Evolutionary conservation across 2,329 filamentous ascomycete genomes (phyloP).

Genomic region (Lecanicillium sp.): DNA sequence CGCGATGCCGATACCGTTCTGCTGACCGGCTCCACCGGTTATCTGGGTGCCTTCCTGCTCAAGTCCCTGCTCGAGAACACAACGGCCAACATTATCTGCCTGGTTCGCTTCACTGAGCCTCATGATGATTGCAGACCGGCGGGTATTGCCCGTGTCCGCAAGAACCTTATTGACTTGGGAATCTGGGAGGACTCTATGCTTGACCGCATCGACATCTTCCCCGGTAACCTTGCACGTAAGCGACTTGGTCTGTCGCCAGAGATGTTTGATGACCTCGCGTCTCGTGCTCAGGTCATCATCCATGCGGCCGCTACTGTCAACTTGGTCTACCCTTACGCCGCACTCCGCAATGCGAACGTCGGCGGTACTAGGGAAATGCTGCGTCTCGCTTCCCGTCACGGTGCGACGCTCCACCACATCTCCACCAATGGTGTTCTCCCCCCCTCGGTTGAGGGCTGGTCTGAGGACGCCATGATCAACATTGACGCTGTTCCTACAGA

Average conservation of each 20-base stretch:
- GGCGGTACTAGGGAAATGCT: slow-evolving; percentile 73
- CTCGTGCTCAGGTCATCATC: slow-evolving; percentile 64
- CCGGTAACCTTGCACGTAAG: slow-evolving; percentile 64
- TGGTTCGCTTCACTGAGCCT: slow-evolving; percentile 67
- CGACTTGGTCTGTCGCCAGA: slow-evolving; percentile 62
- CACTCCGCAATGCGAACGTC: slow-evolving; percentile 67
- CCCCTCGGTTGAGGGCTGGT: slow-evolving; percentile 63
- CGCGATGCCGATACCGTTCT: slow-evolving; percentile 63
- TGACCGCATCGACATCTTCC: slow-evolving; percentile 69
- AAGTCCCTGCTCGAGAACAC: slow-evolving; percentile 62
- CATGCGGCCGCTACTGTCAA: slow-evolving; percentile 76
- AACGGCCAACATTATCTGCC: slow-evolving; percentile 62
- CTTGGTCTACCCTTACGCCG: slow-evolving; percentile 75
- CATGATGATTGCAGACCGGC: slow-evolving; percentile 56
- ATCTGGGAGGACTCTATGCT: slow-evolving; percentile 73
- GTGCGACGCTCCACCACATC: slow-evolving; percentile 70
- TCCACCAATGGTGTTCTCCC: slow-evolving; percentile 78
- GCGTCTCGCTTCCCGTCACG: slow-evolving; percentile 59
- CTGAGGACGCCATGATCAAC: slow-evolving; percentile 60
- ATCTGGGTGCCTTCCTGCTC: slow-evolving; percentile 69
- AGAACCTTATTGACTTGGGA: slow-evolving; percentile 71
- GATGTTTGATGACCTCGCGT: slow-evolving; percentile 58
- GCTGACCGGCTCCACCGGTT: slow-evolving; percentile 70
- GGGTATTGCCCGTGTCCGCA: slow-evolving; percentile 66
- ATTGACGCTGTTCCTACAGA: slow-evolving; percentile 64